Evolutionary conservation across 805 yeast genomes (phyloP), one percentile per base, ranked within the genome.

Genomic region (Yamadazyma insecticola): DNA sequence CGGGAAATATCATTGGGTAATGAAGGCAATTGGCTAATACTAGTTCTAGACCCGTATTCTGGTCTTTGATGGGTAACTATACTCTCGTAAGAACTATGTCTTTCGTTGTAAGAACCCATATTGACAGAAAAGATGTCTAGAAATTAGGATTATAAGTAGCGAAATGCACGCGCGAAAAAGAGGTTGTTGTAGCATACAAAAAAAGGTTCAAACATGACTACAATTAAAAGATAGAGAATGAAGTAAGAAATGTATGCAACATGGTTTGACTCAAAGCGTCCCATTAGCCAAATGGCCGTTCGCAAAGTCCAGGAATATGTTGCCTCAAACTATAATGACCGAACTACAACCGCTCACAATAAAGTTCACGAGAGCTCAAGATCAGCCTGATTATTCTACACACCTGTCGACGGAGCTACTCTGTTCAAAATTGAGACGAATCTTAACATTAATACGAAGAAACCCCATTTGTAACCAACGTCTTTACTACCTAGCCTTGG

Each of bases 231-330:
- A n/a, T n/a, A n/a, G n/a, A n/a, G n/a, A n/a, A n/a, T n/a, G n/a
- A n/a, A n/a, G n/a, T n/a, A n/a, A n/a, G n/a, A 55, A 50, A 79
- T 90, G 97, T 90, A 59, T 69, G 95, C 97, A 79, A 87, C 95
- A 90, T 89, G 97, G 97, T 89, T 89, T 85, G 85, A 88, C 97
- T 90, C 96, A 85, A 86, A 78, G 92, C 95, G 81, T 80, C 77
- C 33, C 41, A 90, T 72, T 52, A 78, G 94, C 78, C 92, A 66
- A 74, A 53, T 70, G 83, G 78, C 81, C 84, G 44, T 83, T 72
- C 95, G 94, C 81, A 89, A 90, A 78, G 96, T 87, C 74, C 83
- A 90, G 97, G 97, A 90, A 90, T 90, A 90, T 90, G 95, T 90
- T 77, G 96, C 95, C 70, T 65, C 80, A 73, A 60, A 60, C 60